Evolutionary conservation across 768 basidiomycete species (phyloP).

Genomic region (Boletus rubescentipes): DNA sequence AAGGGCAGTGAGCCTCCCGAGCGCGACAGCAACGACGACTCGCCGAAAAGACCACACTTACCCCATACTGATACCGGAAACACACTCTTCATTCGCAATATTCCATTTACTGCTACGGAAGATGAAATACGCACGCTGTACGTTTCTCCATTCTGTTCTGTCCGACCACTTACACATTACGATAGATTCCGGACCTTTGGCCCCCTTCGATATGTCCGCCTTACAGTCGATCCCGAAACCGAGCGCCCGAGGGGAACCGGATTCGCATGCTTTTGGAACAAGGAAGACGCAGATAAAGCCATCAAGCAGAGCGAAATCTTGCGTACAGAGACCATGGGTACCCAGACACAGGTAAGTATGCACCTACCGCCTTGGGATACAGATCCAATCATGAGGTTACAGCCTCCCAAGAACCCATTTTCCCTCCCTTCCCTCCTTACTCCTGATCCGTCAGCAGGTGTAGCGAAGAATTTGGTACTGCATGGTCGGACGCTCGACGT

Average conservation of each 20-base stretch:
- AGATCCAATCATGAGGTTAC: not conserved
- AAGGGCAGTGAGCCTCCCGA: conserved; percentile 21
- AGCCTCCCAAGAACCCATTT: conserved; percentile 83
- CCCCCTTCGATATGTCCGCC: conserved; percentile 87
- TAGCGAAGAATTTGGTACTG: conserved; percentile 80
- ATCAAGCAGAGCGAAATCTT: conserved; percentile 78
- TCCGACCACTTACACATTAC: not conserved
- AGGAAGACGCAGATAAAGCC: conserved; percentile 82
- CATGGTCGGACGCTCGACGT: conserved; percentile 94
- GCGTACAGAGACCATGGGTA: conserved; percentile 60
- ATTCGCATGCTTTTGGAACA: conserved; percentile 97
- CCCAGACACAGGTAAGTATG: conserved; percentile 29
- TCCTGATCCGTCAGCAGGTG: conserved; percentile 85
- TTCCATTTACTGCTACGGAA: conserved; percentile 90
- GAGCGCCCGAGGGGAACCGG: conserved; percentile 93
- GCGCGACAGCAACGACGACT: conserved; percentile 31
- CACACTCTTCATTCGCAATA: conserved; percentile 91
- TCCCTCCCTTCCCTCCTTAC: conserved; percentile 86
- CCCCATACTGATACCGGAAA: conserved; percentile 86
- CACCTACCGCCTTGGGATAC: conserved; percentile 10
- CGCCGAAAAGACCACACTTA: conserved; percentile 61
- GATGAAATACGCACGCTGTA: conserved; percentile 87
- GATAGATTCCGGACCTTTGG: conserved; percentile 84
- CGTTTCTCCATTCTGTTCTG: conserved; percentile 27
- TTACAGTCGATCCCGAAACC: conserved; percentile 79